Evolutionary conservation across 2,329 filamentous ascomycete genomes (phyloP).

Genomic region (Capronia americana): DNA sequence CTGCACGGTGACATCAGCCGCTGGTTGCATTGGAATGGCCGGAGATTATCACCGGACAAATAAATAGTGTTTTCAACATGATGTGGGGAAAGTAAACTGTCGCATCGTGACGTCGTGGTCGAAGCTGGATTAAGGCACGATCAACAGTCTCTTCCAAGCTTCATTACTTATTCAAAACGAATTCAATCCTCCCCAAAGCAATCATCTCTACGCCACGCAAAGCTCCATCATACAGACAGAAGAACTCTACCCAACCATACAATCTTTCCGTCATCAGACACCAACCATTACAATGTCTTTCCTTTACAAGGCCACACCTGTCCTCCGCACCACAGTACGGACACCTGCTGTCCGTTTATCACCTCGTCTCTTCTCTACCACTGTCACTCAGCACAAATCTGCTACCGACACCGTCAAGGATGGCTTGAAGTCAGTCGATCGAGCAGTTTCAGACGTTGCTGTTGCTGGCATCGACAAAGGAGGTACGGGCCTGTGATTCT

Average conservation of each 20-base stretch:
- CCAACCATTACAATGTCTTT: constrained; percentile 45
- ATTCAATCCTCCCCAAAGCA: constrained; percentile 5
- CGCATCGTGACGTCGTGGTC: constrained; percentile 28
- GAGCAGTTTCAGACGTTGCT: constrained; percentile 60
- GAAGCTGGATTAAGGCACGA: constrained; percentile 13
- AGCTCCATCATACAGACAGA: not conserved
- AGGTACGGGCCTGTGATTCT: constrained; percentile 56
- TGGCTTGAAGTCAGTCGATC: constrained; percentile 63
- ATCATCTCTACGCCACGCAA: not conserved
- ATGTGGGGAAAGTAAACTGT: constrained; percentile 19
- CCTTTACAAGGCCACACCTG: constrained; percentile 43
- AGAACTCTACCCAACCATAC: not conserved
- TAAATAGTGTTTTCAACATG: constrained; percentile 16
- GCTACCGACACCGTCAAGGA: constrained; percentile 64
- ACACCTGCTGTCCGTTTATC: constrained; percentile 32
- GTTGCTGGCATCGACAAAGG: constrained; percentile 69
- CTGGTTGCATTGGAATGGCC: constrained; percentile 3
- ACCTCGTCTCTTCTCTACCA: constrained; percentile 58
- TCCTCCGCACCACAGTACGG: constrained; percentile 40
- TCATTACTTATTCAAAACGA: constrained; percentile 12
- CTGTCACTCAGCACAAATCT: constrained; percentile 56
- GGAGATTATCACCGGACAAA: constrained; percentile 17
- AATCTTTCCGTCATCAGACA: not conserved
- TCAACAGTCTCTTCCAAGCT: constrained; percentile 12
- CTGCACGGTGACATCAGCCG: constrained; percentile 34